Evolutionary conservation across 2,329 filamentous ascomycete genomes (phyloP).

Genomic region (Epichloe scottii): DNA sequence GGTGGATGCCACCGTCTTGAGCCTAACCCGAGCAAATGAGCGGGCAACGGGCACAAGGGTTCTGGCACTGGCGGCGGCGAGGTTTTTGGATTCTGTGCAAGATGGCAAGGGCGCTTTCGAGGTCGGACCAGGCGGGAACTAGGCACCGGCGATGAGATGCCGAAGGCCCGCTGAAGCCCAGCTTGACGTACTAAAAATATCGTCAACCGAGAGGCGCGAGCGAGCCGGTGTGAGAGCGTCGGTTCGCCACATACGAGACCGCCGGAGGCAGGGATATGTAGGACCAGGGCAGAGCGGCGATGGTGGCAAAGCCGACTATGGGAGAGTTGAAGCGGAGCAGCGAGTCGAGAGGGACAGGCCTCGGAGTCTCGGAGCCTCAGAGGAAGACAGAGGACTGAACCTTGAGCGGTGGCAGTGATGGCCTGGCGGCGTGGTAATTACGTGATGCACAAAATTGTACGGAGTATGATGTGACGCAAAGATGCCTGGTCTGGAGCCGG

Average conservation of each 20-base stretch:
- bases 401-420: background rate
- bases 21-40: constrained; percentile 1
- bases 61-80: background rate
- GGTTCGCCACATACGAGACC: constrained; percentile 3
- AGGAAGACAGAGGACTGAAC: background rate
- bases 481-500: background rate
- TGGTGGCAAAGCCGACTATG: background rate
- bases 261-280: background rate
- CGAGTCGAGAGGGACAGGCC: background rate
- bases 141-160: background rate
- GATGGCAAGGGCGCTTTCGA: background rate
- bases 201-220: constrained; percentile 5
- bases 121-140: background rate
- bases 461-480: background rate
- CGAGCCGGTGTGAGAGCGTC: constrained; percentile 1
- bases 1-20: constrained; percentile 6
- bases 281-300: background rate
- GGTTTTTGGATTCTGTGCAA: background rate
- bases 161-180: constrained; percentile 4
- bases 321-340: background rate
- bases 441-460: constrained; percentile 3
- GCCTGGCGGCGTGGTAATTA: constrained; percentile 1
- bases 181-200: constrained; percentile 1
- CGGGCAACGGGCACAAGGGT: background rate
- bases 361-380: background rate